phyloP scores from a whole-genome alignment of 2,329 filamentous ascomycete species.

The Pseudogymnoascus sp. region DNA sequence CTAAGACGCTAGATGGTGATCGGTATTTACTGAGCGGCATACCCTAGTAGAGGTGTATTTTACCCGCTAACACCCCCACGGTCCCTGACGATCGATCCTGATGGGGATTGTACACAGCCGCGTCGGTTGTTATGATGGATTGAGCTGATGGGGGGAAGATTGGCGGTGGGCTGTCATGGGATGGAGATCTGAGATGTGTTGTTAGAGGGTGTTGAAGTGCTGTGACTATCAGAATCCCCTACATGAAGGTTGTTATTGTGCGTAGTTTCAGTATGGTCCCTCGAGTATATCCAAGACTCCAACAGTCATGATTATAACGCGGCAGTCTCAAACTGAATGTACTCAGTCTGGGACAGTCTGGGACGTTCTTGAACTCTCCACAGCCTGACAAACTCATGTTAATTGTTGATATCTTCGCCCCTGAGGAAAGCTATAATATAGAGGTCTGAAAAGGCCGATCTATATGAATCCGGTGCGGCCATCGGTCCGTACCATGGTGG shows the following conservation, averaged over 20 bases:
- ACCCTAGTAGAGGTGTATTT: background rate
- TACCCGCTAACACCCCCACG: background rate
- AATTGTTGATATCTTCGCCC: background rate
- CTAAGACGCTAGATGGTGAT: background rate
- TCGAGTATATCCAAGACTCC: background rate
- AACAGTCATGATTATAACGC: background rate
- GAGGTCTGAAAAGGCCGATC: background rate
- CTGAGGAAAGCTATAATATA: background rate
- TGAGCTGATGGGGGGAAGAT: background rate
- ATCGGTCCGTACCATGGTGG: background rate
- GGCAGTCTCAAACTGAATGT: background rate
- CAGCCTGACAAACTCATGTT: background rate
- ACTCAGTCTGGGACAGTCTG: too few species aligned
- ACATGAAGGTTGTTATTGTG: background rate
- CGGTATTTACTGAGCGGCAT: background rate
- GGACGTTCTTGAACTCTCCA: background rate
- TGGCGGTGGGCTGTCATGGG: background rate
- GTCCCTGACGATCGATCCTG: too few species aligned
- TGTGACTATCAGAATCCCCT: background rate
- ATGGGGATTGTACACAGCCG: background rate
- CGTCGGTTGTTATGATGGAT: background rate
- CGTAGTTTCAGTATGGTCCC: background rate
- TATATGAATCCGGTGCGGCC: background rate
- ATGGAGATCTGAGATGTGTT: background rate
- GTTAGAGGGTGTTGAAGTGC: background rate